phyloP scores from a whole-genome alignment of 2,329 filamentous ascomycete genomes.

The Apiospora phragmitis region DNA sequence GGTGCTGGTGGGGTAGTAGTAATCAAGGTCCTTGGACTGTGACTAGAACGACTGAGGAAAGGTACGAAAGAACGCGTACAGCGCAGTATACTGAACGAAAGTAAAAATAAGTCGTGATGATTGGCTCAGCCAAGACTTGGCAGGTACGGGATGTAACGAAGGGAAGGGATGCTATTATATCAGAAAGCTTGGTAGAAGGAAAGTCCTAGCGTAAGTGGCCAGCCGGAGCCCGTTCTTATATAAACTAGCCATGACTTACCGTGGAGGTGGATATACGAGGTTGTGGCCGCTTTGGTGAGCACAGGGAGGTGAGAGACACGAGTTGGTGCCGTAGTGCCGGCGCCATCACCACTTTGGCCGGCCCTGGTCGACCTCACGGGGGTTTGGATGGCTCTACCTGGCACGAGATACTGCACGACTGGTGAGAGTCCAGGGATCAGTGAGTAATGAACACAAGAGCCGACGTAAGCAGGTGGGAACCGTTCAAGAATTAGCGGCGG shows the following conservation, averaged over 20 bases:
- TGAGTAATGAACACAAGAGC: neutral
- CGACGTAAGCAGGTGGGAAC: neutral
- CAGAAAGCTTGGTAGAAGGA: neutral
- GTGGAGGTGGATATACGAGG: neutral
- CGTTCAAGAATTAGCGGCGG: neutral
- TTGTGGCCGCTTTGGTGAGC: neutral
- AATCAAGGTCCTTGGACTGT: neutral
- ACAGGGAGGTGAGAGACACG: neutral
- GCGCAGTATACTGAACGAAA: neutral
- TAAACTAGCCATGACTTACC: neutral
- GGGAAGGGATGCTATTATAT: neutral
- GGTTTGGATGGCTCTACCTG: neutral
- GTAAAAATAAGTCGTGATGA: neutral
- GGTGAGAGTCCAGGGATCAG: neutral
- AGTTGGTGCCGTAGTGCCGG: neutral
- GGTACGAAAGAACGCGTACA: neutral
- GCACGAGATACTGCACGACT: neutral
- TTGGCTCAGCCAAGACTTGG: constrained; percentile 7
- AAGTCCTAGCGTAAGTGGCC: neutral
- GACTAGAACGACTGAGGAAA: neutral
- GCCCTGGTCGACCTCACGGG: neutral
- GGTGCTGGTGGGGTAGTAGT: neutral
- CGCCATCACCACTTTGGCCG: neutral
- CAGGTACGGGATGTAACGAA: constrained; percentile 1
- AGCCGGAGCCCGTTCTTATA: neutral